A percentile compares a stretch with the other conserved stretches of the same genome.
These are phyloP conservation scores for Plasmodium malariae DNA, from an alignment of 169 alveolate species.

Conservation along the genomic window DNA sequence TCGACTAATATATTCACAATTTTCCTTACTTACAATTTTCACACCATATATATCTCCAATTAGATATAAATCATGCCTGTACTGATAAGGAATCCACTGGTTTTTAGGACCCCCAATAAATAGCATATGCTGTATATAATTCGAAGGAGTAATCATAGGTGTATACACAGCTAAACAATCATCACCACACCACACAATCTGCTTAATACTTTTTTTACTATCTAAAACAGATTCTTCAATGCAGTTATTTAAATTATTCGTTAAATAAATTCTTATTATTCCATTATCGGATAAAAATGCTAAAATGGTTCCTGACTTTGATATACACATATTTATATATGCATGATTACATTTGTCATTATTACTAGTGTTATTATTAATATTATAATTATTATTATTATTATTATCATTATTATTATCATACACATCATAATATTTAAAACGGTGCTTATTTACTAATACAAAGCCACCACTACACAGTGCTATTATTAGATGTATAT, in stretches of 20 bases:
- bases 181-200: slow-evolving; percentile 87
- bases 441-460: slow-evolving; percentile 43
- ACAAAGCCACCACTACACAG: slow-evolving; percentile 60
- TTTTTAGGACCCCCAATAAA: slow-evolving; percentile 84
- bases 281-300: slow-evolving; percentile 69
- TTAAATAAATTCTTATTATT: slow-evolving; percentile 74
- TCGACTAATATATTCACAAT: slow-evolving; percentile 79
- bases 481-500: slow-evolving; percentile 52
- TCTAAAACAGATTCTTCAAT: slow-evolving; percentile 76
- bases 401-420: too few relatives aligned
- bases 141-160: slow-evolving; percentile 78
- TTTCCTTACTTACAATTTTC: slow-evolving; percentile 78
- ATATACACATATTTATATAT: slow-evolving; percentile 60
- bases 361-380: too few relatives aligned
- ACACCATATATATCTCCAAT: slow-evolving; percentile 83
- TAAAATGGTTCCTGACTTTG: slow-evolving; percentile 65
- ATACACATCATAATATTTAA: slow-evolving; percentile 34
- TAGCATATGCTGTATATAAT: slow-evolving; percentile 74
- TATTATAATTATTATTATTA: too few relatives aligned
- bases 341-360: slow-evolving; percentile 19
- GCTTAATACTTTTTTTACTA: slow-evolving; percentile 67
- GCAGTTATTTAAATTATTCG: slow-evolving; percentile 46
- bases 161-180: slow-evolving; percentile 84
- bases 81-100: slow-evolving; percentile 85
- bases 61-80: slow-evolving; percentile 76